These are phyloP conservation scores for Terfezia boudieri DNA, from an alignment of 495 filamentous ascomycete species.

Conservation along the genomic window DNA sequence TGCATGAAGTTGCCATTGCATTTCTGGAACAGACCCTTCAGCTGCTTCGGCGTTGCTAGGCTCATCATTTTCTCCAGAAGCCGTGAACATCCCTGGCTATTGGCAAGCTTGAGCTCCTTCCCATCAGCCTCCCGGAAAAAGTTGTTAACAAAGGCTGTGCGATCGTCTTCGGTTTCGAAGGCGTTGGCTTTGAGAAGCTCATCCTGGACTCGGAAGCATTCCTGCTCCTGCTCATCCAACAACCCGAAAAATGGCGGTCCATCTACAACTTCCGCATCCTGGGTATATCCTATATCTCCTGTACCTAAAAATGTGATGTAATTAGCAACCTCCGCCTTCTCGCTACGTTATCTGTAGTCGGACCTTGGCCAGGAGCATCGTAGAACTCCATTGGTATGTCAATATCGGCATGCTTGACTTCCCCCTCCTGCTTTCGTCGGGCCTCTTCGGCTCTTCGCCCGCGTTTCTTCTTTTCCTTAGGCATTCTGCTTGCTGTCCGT, in stretches of 20 bases:
- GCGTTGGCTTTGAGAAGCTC: no score
- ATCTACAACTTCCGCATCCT: conserved; percentile 5
- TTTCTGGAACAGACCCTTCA: conserved; percentile 62
- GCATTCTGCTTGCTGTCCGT: conserved; percentile 21
- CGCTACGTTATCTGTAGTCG: conserved; percentile 16
- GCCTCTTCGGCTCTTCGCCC: conserved; percentile 42
- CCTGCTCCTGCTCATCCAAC: conserved; percentile 70
- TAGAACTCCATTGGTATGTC: background rate
- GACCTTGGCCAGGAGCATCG: background rate
- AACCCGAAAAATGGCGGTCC: conserved; percentile 65
- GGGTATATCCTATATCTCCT: conserved; percentile 3
- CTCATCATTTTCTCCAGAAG: conserved; percentile 79
- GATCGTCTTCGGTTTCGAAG: no score
- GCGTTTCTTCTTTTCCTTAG: conserved; percentile 42
- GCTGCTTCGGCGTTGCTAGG: conserved; percentile 53
- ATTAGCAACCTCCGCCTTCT: conserved; percentile 16
- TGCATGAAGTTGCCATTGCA: conserved; percentile 77
- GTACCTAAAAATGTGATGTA: conserved; percentile 9
- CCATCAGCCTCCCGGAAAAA: no score
- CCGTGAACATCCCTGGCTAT: conserved; percentile 38
- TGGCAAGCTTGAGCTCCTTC: no score
- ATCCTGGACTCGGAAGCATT: conserved; percentile 71
- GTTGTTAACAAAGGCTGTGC: no score
- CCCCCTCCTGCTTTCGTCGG: conserved; percentile 21
- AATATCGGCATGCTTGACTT: conserved; percentile 15